Evolutionary conservation across 139 green algal genomes (phyloP).

Genomic region (Chlamydomonas sp.): DNA sequence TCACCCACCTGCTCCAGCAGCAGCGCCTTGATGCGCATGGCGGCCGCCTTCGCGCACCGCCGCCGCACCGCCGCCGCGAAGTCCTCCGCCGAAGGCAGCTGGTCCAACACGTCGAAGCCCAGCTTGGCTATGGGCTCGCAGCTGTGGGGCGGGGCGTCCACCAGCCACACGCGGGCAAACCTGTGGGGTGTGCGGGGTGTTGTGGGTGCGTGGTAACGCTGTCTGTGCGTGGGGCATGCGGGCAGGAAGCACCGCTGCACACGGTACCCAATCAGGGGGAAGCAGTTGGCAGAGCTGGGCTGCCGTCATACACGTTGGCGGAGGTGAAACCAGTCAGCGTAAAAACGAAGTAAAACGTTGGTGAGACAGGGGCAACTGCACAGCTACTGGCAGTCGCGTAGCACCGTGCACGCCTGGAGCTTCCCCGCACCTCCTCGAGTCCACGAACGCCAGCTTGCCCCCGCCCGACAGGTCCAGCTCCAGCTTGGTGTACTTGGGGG

Average conservation of each 20-base stretch:
- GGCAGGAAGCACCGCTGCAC: too few species aligned
- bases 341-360: too few species aligned
- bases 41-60: conserved; percentile 42
- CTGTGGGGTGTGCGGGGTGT: too few species aligned
- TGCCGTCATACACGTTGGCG: background rate
- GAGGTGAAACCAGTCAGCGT: too few species aligned
- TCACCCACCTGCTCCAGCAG: conserved; percentile 79
- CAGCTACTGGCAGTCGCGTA: too few species aligned
- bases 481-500: conserved; percentile 71
- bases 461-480: conserved; percentile 74
- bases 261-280: background rate
- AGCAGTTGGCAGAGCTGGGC: background rate
- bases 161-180: conserved; percentile 36
- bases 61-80: conserved; percentile 7
- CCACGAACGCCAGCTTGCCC: conserved; percentile 73
- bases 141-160: background rate
- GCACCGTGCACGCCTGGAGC: too few species aligned
- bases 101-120: conserved; percentile 56
- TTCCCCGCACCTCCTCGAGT: conserved; percentile 58
- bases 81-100: conserved; percentile 15
- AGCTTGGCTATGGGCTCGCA: conserved; percentile 68
- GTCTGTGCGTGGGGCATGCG: too few species aligned
- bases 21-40: conserved; percentile 75
- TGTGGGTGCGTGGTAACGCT: too few species aligned
- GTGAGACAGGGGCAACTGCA: too few species aligned